Evolutionary conservation across 1,139 yeast species (phyloP).

Genomic region (Yueomyces sp.): DNA sequence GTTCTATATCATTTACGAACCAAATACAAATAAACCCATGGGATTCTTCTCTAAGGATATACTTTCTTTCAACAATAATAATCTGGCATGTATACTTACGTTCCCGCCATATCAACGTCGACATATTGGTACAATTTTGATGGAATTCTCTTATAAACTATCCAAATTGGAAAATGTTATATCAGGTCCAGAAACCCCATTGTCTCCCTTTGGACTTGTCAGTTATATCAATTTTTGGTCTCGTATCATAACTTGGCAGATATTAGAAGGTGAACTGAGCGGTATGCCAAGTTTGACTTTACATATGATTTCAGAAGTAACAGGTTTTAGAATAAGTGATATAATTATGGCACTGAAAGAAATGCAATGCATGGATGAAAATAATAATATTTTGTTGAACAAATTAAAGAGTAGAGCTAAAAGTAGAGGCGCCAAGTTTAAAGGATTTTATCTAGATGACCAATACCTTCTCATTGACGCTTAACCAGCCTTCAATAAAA

Average conservation of each 20-base stretch:
- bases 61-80: slow-evolving; percentile 72
- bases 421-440: neutral
- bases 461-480: neutral
- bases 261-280: slow-evolving; percentile 29
- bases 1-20: slow-evolving; percentile 60
- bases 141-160: slow-evolving; percentile 70
- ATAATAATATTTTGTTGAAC: neutral
- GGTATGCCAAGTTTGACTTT: slow-evolving; percentile 29
- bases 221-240: slow-evolving; percentile 78
- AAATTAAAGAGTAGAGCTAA: neutral
- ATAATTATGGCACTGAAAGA: slow-evolving; percentile 49
- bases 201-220: slow-evolving; percentile 67
- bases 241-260: slow-evolving; percentile 31
- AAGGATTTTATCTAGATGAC: neutral
- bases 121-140: slow-evolving; percentile 64
- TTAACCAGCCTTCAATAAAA: neutral
- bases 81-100: slow-evolving; percentile 79
- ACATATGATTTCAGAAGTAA: slow-evolving; percentile 39
- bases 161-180: slow-evolving; percentile 43
- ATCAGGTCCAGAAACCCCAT: slow-evolving; percentile 89
- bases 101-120: slow-evolving; percentile 86
- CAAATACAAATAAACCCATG: slow-evolving; percentile 40
- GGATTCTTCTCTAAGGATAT: slow-evolving; percentile 89
- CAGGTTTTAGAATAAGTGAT: slow-evolving; percentile 67
- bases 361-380: slow-evolving; percentile 36